Evolutionary conservation across 148 eudicot genomes (phyloP).

Genomic region (Rhododendron williamsianum): DNA sequence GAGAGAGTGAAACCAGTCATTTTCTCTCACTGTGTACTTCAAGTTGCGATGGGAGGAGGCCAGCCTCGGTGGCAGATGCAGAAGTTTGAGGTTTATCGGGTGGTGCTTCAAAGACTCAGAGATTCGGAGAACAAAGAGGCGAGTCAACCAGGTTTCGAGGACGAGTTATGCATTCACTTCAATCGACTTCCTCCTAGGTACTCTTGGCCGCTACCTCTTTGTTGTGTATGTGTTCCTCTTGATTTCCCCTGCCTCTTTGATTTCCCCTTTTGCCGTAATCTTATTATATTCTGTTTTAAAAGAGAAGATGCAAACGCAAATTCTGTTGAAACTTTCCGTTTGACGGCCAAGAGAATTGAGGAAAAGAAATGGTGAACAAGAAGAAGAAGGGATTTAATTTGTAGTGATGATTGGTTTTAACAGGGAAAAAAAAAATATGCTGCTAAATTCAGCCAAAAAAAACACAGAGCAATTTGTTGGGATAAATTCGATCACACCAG

Average conservation of each 20-base stretch:
- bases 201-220: not conserved
- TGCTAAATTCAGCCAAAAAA: not conserved
- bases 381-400: not conserved
- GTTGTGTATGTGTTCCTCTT: not conserved
- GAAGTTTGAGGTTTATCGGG: slow-evolving; percentile 31
- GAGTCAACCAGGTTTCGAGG: slow-evolving; percentile 35
- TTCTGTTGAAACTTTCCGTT: not conserved
- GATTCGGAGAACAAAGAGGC: slow-evolving; percentile 27
- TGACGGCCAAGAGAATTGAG: not conserved
- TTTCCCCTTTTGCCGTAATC: not conserved
- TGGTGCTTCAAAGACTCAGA: slow-evolving; percentile 25
- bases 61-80: slow-evolving; percentile 19
- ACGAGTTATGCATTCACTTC: slow-evolving; percentile 43
- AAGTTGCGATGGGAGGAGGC: slow-evolving; percentile 28
- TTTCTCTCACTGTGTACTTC: not conserved
- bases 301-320: not conserved
- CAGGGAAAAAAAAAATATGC: not conserved
- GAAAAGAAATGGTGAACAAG: not conserved
- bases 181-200: slow-evolving; percentile 40
- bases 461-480: not conserved
- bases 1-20: not conserved
- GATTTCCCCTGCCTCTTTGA: not conserved
- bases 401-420: not conserved
- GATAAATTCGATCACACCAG: no score
- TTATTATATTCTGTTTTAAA: not conserved